These are phyloP conservation scores for Anthracocystis walkeri DNA, from an alignment of 1,284 basidiomycete species.

Conservation along the genomic window DNA sequence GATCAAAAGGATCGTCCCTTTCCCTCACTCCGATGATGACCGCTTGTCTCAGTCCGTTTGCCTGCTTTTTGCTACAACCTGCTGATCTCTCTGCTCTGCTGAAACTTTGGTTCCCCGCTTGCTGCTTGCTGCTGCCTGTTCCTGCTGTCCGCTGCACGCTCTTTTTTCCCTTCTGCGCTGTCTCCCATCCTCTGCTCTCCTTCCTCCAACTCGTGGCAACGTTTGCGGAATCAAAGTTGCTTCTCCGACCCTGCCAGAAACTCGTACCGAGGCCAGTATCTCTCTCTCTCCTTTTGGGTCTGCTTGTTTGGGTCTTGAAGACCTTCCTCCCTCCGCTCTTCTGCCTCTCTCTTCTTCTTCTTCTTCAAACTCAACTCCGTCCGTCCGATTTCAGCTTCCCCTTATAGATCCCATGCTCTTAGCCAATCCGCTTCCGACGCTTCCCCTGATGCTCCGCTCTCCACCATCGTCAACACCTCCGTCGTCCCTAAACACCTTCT, in stretches of 20 bases:
- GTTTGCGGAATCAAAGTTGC: conserved; percentile 27
- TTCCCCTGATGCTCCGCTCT: conserved; percentile 36
- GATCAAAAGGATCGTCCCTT: no score
- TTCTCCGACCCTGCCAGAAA: conserved; percentile 37
- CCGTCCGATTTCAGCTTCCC: conserved; percentile 10
- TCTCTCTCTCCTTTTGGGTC: neutral
- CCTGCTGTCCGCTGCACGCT: no score
- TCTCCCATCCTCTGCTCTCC: neutral
- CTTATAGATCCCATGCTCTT: conserved; percentile 29
- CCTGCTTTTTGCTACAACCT: no score
- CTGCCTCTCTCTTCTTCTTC: neutral
- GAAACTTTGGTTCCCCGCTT: no score
- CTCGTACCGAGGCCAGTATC: conserved; percentile 18
- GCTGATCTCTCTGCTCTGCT: no score
- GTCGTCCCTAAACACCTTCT: conserved; percentile 9
- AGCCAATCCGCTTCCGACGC: conserved; percentile 16
- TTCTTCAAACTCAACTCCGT: conserved; percentile 25
- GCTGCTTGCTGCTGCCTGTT: no score
- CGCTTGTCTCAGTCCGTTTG: no score
- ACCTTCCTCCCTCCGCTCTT: neutral
- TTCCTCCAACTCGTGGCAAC: conserved; percentile 7
- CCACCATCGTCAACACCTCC: conserved; percentile 17
- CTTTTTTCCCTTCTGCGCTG: no score
- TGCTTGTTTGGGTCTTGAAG: conserved; percentile 15
- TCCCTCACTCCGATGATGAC: no score